Conservation (phyloP, 345 rosid species). For the Eucalyptus virginea region DNA sequence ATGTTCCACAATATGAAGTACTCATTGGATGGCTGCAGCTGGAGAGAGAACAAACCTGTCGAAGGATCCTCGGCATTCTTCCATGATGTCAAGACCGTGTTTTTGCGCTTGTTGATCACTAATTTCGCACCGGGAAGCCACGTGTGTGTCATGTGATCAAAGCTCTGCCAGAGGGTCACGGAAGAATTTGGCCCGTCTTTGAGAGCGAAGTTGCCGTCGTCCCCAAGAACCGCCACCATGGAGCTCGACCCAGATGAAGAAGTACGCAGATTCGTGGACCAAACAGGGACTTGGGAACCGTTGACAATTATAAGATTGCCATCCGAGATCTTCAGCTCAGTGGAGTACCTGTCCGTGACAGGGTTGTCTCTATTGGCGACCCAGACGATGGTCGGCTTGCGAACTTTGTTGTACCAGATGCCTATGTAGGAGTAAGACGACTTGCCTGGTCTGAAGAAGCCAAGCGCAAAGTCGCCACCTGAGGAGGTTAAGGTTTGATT, state of each 20-base stretch:
- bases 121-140: conserved; percentile 37
- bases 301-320: conserved; percentile 24
- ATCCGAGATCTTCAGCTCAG: neutral
- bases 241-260: conserved; percentile 7
- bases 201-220: conserved; percentile 56
- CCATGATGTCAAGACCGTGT: conserved; percentile 43
- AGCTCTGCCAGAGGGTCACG: conserved; percentile 51
- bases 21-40: conserved; percentile 43
- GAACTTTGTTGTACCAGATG: conserved; percentile 38
- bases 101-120: conserved; percentile 25
- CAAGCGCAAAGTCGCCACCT: neutral
- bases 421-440: conserved; percentile 13
- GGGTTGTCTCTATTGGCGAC: neutral
- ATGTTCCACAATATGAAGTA: conserved; percentile 47
- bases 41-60: conserved; percentile 66
- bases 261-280: conserved; percentile 54
- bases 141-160: conserved; percentile 35
- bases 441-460: neutral
- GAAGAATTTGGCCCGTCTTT: conserved; percentile 10
- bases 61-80: conserved; percentile 51
- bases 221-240: conserved; percentile 34
- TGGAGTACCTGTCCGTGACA: neutral
- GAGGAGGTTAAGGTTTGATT: neutral
- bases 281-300: conserved; percentile 27
- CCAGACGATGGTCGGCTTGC: neutral